Evolutionary conservation across 78 protist genomes (phyloP).

Genomic region (Dictyostelium capitatum): DNA sequence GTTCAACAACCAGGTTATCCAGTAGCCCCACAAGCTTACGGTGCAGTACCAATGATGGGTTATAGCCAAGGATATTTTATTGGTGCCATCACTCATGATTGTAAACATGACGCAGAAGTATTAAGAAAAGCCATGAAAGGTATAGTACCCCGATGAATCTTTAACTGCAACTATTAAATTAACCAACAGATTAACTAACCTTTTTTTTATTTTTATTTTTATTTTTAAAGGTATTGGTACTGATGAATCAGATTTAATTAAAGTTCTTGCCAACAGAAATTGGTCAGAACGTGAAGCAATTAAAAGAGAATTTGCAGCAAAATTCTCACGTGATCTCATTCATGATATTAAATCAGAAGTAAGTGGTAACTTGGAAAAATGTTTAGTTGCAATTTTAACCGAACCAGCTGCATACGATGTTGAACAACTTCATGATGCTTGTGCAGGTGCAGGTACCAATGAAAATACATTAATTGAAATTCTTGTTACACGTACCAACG

Average conservation of each 20-base stretch:
- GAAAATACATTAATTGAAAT: constrained; percentile 44
- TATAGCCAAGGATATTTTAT: not conserved
- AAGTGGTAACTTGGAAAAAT: constrained; percentile 44
- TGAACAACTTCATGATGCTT: constrained; percentile 17
- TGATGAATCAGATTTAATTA: constrained; percentile 53
- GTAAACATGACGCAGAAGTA: constrained; percentile 41
- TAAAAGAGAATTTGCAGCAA: constrained; percentile 2
- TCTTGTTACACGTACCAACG: constrained; percentile 40
- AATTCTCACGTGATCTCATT: constrained; percentile 23
- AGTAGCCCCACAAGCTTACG: constrained; percentile 37
- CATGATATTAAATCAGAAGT: constrained; percentile 71
- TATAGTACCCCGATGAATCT: too few relatives aligned
- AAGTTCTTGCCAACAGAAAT: constrained; percentile 44
- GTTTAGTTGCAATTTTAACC: constrained; percentile 67
- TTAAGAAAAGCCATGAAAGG: constrained; percentile 77
- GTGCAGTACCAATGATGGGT: constrained; percentile 13
- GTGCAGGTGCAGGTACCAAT: constrained; percentile 71
- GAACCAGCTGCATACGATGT: constrained; percentile 63
- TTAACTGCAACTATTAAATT: too few relatives aligned
- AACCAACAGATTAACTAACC: too few relatives aligned
- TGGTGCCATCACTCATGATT: constrained; percentile 44
- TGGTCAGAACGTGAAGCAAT: constrained; percentile 52
- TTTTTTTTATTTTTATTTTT: too few relatives aligned
- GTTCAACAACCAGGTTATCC: constrained; percentile 67
- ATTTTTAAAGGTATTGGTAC: constrained; percentile 39